Base-by-base conservation (phyloP, 1,139 yeast genomes). In the Geotrichum candidum region DNA sequence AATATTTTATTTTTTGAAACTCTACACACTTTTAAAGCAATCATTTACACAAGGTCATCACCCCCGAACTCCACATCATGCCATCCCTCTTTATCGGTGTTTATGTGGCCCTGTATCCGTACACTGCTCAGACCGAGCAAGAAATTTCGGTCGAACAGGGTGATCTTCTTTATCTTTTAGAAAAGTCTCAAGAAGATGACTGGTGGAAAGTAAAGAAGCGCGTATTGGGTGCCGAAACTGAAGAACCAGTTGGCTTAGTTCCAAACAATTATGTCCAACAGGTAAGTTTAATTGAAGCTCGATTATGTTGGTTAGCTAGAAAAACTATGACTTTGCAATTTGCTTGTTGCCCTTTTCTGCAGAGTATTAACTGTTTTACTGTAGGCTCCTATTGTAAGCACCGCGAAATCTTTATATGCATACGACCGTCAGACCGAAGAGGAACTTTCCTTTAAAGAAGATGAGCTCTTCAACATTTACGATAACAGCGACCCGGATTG, bases 141-240 rank as follows among this genome's bases (percentile, higher is more conserved):
- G 99, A 94, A 76, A 80, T 94, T 70, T 75, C 85, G 7, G 77
- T 94, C 38, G 75, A 77, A 45, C 90, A 88, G 68, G 86, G 84
- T 66, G 98, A 92, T 73, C 72, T 94, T 64, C 82, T 94, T 65
- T 94, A 94, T 72, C 77, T 94, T 61, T 78, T 94, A 62, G 96
- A 92, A 72, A 88, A 83, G 72, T 90, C 96, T 10, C 87, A 85
- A 51, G 86, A 88, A 54, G 99, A 94, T 76, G 98, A 92, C 68
- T 94, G 99, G 99, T 94, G 98, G 98, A 90, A 90, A 65, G 97
- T 90, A 38, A 94, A 94, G 77, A 91, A 90, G 77, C 81, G 97
- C 70, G 89, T 91, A 1, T 84, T 88, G 5, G 96, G 94, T 58
- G 85, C 90, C 50, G 96, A 90, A 70, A 88, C 84, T 23, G 96